These are phyloP conservation scores for Penstemon barbatus DNA, from an alignment of 257 asterid genomes.

Conservation along the genomic window DNA sequence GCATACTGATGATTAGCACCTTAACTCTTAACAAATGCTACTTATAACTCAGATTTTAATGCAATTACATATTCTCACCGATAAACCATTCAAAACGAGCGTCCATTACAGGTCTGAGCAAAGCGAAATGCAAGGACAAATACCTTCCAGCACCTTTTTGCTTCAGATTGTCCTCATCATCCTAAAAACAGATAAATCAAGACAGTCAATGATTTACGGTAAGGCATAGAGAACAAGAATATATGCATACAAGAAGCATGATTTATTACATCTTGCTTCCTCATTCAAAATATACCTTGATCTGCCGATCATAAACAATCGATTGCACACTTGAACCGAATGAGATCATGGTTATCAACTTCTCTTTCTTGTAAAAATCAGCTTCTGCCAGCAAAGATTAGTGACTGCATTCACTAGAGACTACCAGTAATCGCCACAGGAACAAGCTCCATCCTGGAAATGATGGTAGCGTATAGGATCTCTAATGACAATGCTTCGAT, in stretches of 20 bases:
- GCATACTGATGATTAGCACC: no score
- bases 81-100: no score
- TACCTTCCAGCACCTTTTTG: slow-evolving; percentile 20
- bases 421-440: slow-evolving; percentile 97
- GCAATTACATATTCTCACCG: no score
- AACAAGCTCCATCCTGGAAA: slow-evolving; percentile 74
- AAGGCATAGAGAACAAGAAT: not conserved
- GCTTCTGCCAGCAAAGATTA: not conserved
- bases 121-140: slow-evolving; percentile 4
- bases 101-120: slow-evolving; percentile 19
- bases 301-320: not conserved
- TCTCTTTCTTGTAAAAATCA: not conserved
- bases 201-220: not conserved
- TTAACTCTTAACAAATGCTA: no score
- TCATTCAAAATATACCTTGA: slow-evolving; percentile 4
- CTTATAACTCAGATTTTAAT: no score
- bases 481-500: slow-evolving; percentile 65
- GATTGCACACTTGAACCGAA: slow-evolving; percentile 23
- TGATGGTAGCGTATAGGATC: slow-evolving; percentile 95
- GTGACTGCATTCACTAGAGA: not conserved
- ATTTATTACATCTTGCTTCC: not conserved
- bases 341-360: slow-evolving; percentile 20
- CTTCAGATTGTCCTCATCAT: slow-evolving; percentile 7
- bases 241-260: not conserved
- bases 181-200: slow-evolving; percentile 24